phyloP scores from a whole-genome alignment of 139 green algal species.

The Chlamydomonas asymmetrica region DNA sequence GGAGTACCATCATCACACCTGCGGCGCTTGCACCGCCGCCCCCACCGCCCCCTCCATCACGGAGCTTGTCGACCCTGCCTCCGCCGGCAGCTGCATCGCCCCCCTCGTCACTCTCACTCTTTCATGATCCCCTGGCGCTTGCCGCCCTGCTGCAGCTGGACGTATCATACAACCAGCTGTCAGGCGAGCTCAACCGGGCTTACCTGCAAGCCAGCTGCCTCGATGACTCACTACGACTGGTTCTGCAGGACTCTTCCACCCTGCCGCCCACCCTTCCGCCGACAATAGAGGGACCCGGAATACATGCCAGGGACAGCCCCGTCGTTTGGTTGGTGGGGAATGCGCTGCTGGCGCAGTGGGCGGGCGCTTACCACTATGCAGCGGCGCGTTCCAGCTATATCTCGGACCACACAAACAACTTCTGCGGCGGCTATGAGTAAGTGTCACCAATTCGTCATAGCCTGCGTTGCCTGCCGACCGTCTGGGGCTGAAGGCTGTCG shows the following conservation, averaged over 20 bases:
- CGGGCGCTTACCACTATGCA: slow-evolving; percentile 12
- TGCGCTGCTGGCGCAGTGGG: slow-evolving; percentile 19
- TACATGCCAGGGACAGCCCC: no score
- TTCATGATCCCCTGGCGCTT: no score
- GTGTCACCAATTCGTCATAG: no score
- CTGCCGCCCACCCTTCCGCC: no score
- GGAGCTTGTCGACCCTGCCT: not conserved
- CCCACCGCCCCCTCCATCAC: not conserved
- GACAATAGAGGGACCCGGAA: no score
- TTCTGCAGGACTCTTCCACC: slow-evolving; percentile 13
- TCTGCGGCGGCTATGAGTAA: slow-evolving; percentile 41
- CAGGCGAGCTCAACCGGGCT: not conserved
- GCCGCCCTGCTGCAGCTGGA: slow-evolving; percentile 10
- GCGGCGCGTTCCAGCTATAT: not conserved
- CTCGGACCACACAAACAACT: slow-evolving; percentile 7
- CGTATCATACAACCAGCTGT: slow-evolving; percentile 10
- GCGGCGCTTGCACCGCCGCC: not conserved
- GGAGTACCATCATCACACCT: not conserved
- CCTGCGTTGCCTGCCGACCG: no score
- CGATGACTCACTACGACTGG: not conserved
- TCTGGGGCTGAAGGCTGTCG: no score
- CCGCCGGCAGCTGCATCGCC: not conserved
- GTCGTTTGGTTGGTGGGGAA: no score
- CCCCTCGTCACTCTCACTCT: not conserved
- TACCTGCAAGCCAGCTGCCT: slow-evolving; percentile 17